These are phyloP conservation scores for Paecilomyces variotii DNA, from an alignment of 2,329 filamentous ascomycete genomes.

Conservation along the genomic window DNA sequence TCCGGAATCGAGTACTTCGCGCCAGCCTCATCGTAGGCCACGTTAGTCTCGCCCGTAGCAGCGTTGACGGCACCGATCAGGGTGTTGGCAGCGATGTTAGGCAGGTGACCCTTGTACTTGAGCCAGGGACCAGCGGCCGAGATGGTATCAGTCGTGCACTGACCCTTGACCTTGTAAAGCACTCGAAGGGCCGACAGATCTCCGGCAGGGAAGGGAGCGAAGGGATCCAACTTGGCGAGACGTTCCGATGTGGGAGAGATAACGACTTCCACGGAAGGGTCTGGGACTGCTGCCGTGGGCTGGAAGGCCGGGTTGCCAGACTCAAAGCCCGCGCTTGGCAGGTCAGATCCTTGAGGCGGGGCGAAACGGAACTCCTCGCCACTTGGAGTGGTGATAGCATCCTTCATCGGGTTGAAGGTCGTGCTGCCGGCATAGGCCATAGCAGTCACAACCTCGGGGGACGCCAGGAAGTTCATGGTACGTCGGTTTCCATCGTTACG, in stretches of 20 bases:
- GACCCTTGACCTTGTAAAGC: slow-evolving; percentile 91
- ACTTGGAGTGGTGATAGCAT: slow-evolving; percentile 69
- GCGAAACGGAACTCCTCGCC: slow-evolving; percentile 80
- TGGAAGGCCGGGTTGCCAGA: slow-evolving; percentile 66
- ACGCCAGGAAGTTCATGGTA: slow-evolving; percentile 98
- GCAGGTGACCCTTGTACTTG: slow-evolving; percentile 98
- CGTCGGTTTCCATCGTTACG: slow-evolving; percentile 94
- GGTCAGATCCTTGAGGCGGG: slow-evolving; percentile 56
- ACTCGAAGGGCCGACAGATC: slow-evolving; percentile 75
- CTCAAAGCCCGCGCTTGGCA: slow-evolving; percentile 69
- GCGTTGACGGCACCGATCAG: slow-evolving; percentile 91
- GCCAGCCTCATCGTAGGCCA: slow-evolving; percentile 79
- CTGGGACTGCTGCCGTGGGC: slow-evolving; percentile 63
- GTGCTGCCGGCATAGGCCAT: slow-evolving; percentile 89
- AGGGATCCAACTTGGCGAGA: slow-evolving; percentile 84
- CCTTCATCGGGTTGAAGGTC: slow-evolving; percentile 92
- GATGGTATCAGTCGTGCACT: slow-evolving; percentile 98
- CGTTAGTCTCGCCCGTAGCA: slow-evolving; percentile 86
- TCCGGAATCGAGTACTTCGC: slow-evolving; percentile 72
- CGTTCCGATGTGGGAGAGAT: slow-evolving; percentile 84
- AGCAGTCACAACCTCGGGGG: slow-evolving; percentile 91
- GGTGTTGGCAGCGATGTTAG: slow-evolving; percentile 96
- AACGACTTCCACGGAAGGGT: slow-evolving; percentile 62
- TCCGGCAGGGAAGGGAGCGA: slow-evolving; percentile 67
- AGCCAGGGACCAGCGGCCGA: slow-evolving; percentile 95